A percentile compares a stretch with the other conserved stretches of the same genome.
These are phyloP conservation scores for Chrysopogon serrulatus DNA, from an alignment of 176 grass and related monocot genomes.

Conservation along the genomic window DNA sequence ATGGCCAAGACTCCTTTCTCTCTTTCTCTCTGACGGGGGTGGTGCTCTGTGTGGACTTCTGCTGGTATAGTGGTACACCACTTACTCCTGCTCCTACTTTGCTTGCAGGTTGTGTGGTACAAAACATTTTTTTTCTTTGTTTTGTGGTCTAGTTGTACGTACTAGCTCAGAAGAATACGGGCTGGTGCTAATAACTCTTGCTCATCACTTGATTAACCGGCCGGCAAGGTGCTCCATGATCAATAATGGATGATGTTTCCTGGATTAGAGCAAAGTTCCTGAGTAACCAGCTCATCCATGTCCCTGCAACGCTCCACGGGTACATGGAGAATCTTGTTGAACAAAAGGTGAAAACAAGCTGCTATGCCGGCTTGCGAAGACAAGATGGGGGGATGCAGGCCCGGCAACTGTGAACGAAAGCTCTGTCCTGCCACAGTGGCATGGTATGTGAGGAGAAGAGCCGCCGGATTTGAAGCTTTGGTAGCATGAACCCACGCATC, in stretches of 20 bases:
- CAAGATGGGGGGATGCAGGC: constrained; percentile 12
- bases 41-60: not conserved
- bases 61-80: not conserved
- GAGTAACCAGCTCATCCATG: not conserved
- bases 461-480: constrained; percentile 6
- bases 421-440: not conserved
- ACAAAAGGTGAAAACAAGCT: not conserved
- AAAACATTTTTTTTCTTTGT: not conserved
- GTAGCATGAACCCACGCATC: not conserved
- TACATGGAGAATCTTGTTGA: not conserved
- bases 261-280: not conserved
- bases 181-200: not conserved
- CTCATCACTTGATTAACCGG: not conserved
- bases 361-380: not conserved
- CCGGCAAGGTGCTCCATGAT: not conserved
- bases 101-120: not conserved
- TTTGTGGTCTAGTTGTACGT: not conserved
- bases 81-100: not conserved
- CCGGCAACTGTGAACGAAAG: constrained; percentile 2
- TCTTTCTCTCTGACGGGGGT: not conserved
- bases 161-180: not conserved
- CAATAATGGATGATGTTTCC: not conserved
- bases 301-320: not conserved
- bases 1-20: not conserved
- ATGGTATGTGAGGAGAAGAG: not conserved